Evolutionary conservation across 306 rosid species (phyloP).

Genomic region (Ziziphus jujuba): DNA sequence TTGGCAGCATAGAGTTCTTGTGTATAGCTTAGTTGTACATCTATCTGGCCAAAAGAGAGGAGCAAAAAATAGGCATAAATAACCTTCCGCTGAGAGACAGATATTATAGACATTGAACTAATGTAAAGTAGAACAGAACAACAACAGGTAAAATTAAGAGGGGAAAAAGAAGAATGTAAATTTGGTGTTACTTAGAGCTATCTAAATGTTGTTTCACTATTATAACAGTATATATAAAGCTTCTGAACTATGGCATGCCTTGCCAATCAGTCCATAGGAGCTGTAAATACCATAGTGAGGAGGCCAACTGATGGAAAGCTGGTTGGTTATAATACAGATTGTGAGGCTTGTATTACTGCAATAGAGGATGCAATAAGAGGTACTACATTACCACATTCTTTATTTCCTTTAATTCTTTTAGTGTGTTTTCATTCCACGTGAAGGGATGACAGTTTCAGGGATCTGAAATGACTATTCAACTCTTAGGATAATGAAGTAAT

Average conservation of each 20-base stretch:
- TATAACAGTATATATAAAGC: neutral
- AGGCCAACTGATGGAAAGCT: constrained; percentile 26
- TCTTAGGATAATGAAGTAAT: too few relatives aligned
- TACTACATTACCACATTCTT: neutral
- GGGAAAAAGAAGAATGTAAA: too few relatives aligned
- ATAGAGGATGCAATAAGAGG: constrained; percentile 28
- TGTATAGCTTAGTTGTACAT: too few relatives aligned
- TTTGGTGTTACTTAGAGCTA: too few relatives aligned
- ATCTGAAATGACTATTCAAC: neutral
- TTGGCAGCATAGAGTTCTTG: too few relatives aligned
- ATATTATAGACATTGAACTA: too few relatives aligned
- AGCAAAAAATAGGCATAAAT: too few relatives aligned
- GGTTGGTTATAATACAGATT: constrained; percentile 28
- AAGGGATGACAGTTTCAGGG: neutral
- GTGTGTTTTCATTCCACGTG: neutral
- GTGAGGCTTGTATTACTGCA: constrained; percentile 22
- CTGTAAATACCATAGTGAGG: constrained; percentile 22
- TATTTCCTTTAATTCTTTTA: neutral
- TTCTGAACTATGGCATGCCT: neutral
- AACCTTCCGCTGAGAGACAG: too few relatives aligned
- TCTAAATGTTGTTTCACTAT: too few relatives aligned
- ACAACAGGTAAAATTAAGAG: too few relatives aligned
- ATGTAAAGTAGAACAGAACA: too few relatives aligned
- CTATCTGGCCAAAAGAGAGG: too few relatives aligned
- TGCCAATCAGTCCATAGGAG: constrained; percentile 19